Evolutionary conservation across 2,329 filamentous ascomycete genomes (phyloP).

Genomic region (Tolypocladium ovalisporum): DNA sequence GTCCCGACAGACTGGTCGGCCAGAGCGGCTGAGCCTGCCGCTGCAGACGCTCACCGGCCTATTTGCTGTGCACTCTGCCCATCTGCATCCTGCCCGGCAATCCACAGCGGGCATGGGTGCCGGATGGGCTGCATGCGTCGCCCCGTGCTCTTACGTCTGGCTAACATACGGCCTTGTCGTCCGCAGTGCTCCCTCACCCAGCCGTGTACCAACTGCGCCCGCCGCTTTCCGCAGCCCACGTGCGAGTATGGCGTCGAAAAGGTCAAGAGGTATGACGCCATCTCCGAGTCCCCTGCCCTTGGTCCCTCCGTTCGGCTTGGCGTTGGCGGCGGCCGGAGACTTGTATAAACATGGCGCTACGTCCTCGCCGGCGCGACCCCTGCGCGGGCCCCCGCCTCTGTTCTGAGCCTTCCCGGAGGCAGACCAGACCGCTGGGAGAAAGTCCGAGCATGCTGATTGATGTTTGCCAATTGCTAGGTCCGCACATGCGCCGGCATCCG

Average conservation of each 20-base stretch:
- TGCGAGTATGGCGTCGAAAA: conserved; percentile 31
- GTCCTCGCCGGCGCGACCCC: background rate
- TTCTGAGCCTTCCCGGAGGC: background rate
- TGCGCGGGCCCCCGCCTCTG: background rate
- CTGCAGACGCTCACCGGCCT: background rate
- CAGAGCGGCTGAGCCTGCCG: background rate
- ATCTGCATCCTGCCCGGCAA: background rate
- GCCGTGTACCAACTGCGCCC: conserved; percentile 41
- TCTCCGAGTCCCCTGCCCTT: background rate
- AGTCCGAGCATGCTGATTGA: background rate
- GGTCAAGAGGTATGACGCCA: conserved; percentile 10
- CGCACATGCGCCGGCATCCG: conserved; percentile 5
- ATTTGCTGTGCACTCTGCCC: background rate
- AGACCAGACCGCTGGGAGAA: background rate
- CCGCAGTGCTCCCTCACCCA: conserved; percentile 41
- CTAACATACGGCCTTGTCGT: background rate
- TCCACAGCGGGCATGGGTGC: background rate
- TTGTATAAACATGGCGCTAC: background rate
- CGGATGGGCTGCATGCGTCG: conserved; percentile 1
- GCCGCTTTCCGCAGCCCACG: conserved; percentile 38
- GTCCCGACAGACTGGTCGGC: background rate
- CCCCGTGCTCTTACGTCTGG: background rate
- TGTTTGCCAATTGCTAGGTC: background rate
- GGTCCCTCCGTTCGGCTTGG: background rate
- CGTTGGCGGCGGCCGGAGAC: background rate